Conservation (phyloP, 495 filamentous ascomycete species). For the Aspergillus haitiensis region DNA sequence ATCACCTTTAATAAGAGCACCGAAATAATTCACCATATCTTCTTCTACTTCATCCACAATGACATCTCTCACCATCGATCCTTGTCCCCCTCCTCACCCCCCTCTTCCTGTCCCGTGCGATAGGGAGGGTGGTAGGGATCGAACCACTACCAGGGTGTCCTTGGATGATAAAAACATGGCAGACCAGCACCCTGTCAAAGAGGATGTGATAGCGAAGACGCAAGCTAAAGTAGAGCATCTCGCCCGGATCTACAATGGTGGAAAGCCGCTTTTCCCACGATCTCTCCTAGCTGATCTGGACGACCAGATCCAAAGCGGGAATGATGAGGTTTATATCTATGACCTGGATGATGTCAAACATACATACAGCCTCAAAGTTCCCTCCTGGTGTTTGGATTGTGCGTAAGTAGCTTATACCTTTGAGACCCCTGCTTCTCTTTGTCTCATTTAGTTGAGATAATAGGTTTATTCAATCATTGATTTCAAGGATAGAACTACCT, state of each 20-base stretch:
- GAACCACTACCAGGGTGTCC: too few species aligned
- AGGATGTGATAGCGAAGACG: conserved; percentile 15
- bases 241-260: conserved; percentile 16
- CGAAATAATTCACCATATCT: not conserved
- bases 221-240: conserved; percentile 15
- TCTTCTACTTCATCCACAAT: not conserved
- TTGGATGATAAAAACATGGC: too few species aligned
- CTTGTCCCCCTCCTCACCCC: not conserved
- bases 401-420: conserved; percentile 15
- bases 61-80: not conserved
- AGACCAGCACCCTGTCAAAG: conserved; percentile 3
- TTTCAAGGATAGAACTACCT: conserved; percentile 21
- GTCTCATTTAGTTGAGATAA: not conserved
- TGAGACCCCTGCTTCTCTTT: not conserved
- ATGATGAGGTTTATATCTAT: conserved; percentile 21
- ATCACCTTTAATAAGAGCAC: not conserved
- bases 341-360: conserved; percentile 22
- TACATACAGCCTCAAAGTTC: conserved; percentile 21
- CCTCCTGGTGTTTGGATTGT: conserved; percentile 22
- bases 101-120: not conserved
- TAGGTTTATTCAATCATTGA: not conserved
- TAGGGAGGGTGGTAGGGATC: not conserved
- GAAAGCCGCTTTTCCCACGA: conserved; percentile 29
- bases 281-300: conserved; percentile 24
- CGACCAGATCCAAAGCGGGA: conserved; percentile 21